These are phyloP conservation scores for Syzygium aqueum DNA, from an alignment of 345 rosid species.

Conservation along the genomic window DNA sequence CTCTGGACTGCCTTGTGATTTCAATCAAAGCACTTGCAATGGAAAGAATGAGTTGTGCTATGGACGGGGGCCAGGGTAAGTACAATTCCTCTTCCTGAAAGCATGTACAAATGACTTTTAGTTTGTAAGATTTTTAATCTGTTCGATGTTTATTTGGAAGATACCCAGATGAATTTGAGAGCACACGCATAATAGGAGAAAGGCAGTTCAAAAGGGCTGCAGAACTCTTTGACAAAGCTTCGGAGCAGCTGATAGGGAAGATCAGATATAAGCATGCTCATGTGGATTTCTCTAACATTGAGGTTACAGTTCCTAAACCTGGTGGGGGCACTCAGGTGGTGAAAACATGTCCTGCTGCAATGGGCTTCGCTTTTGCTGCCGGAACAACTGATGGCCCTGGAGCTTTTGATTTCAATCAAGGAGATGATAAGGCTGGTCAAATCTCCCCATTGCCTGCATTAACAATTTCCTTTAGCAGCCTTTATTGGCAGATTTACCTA, in stretches of 20 bases:
- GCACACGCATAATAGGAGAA: constrained; percentile 89
- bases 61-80: constrained; percentile 97
- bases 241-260: constrained; percentile 67
- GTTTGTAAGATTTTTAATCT: constrained; percentile 12
- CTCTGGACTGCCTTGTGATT: constrained; percentile 93
- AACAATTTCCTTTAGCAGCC: not conserved
- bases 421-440: constrained; percentile 48
- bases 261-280: constrained; percentile 71
- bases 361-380: constrained; percentile 79
- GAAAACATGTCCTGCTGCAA: constrained; percentile 72
- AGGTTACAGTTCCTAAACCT: constrained; percentile 32
- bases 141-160: constrained; percentile 25
- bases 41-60: constrained; percentile 91
- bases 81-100: not conserved
- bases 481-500: not conserved
- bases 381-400: constrained; percentile 90
- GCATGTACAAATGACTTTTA: not conserved
- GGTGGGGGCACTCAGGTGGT: constrained; percentile 41
- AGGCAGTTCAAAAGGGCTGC: constrained; percentile 74
- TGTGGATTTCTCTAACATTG: constrained; percentile 67
- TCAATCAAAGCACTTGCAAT: constrained; percentile 95
- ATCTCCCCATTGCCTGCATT: not conserved
- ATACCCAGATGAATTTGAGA: constrained; percentile 90
- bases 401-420: constrained; percentile 79
- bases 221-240: constrained; percentile 73